Base-by-base conservation (phyloP, 148 eudicot genomes). In the Polygonum maritimum region DNA sequence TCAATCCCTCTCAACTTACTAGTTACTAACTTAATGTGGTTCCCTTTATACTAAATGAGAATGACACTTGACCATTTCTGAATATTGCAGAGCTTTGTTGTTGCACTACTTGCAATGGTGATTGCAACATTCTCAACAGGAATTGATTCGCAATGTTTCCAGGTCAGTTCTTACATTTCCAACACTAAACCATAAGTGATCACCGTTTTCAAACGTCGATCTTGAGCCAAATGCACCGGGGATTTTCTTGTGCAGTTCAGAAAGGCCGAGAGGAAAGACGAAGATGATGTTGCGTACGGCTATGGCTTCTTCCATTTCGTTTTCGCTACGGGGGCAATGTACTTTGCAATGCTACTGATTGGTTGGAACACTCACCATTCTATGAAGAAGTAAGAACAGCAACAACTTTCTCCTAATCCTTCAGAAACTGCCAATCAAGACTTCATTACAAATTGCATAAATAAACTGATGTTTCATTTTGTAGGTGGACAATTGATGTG, bases 51-150 rank as follows among this genome's bases (percentile, higher is more conserved):
- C 16, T 13, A 41, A 19, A 15, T 41, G 54, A 67, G 44, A 14
- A 67, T 38, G 19, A 5, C 19, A 38, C 19, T 44, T 36, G 38
- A 67, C 19, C 7, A 14, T 2, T 2, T 67, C 38, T 63, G 39
- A n/a, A 67, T 74, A 4, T 15, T 79, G 77, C 91, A 92, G 97
- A 92, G 95, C 81, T 90, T 92, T 83, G 86, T 92, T 57, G 71
- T 90, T 58, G 97, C 93, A 36, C 79, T 92, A 21, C 84, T 90
- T 44, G 83, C 97, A 15, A 89, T 92, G 22, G 97, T 92, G 31
- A 82, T 92, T 19, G 97, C 97, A 16, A 92, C 97, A 18, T 92
- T 92, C 79, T 92, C 97, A 62, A 92, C 97, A 0, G 97, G 97
- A 67, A 89, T 89, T 48, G 97, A 92, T 76, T 92, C 97, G 31